Percentiles rank a stretch among this genome's conserved stretches.
phyloP scores from a whole-genome alignment of 306 rosid genomes.

The Pyrus betulifolia region DNA sequence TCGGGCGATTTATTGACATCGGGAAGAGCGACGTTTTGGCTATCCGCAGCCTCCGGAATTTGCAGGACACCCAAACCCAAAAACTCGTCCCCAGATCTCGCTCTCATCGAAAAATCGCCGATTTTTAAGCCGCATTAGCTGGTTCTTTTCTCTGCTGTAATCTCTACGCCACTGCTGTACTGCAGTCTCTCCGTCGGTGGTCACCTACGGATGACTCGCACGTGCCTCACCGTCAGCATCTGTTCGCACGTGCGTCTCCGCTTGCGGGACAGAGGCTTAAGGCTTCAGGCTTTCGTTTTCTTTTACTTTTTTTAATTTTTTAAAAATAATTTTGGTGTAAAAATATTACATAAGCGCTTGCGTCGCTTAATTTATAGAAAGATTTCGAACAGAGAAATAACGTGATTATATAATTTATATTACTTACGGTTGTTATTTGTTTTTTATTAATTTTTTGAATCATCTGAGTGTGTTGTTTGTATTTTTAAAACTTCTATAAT shows the following conservation, averaged over 20 bases:
- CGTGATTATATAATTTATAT: neutral
- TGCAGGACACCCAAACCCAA: slow-evolving; percentile 51
- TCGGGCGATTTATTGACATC: slow-evolving; percentile 23
- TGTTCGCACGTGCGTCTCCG: slow-evolving; percentile 13
- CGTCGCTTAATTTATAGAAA: neutral
- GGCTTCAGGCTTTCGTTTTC: neutral
- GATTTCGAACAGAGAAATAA: neutral
- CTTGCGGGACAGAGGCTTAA: neutral
- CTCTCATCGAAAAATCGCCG: slow-evolving; percentile 66
- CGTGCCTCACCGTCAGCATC: slow-evolving; percentile 7
- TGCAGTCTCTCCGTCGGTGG: neutral
- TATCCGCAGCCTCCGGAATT: slow-evolving; percentile 48
- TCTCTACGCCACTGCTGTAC: neutral
- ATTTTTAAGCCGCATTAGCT: slow-evolving; percentile 38
- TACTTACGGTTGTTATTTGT: too few relatives aligned
- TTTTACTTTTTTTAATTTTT: neutral
- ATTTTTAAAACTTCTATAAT: too few relatives aligned
- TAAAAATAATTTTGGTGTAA: neutral
- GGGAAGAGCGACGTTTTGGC: slow-evolving; percentile 47
- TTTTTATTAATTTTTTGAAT: neutral
- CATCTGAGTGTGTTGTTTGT: neutral
- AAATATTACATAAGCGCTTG: neutral
- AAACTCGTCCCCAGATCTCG: slow-evolving; percentile 33
- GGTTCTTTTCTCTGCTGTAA: neutral
- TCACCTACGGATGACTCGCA: neutral